phyloP scores from a whole-genome alignment of 176 grass and related monocot genomes.

The Oryza glumipatula region DNA sequence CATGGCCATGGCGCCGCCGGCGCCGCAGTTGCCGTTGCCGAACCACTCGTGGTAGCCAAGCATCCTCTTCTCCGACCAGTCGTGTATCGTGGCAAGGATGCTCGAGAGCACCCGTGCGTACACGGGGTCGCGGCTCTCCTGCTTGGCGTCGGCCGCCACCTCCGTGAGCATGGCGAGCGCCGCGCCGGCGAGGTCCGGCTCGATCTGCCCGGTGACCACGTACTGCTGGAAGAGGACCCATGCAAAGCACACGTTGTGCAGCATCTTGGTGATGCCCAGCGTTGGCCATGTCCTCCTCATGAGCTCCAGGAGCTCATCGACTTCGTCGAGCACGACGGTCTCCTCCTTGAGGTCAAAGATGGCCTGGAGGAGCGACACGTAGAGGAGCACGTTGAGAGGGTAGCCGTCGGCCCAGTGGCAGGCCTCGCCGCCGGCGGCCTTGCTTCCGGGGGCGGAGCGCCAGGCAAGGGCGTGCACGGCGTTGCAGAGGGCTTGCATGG shows the following conservation, averaged over 20 bases:
- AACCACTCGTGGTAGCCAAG: slow-evolving; percentile 84
- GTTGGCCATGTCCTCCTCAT: slow-evolving; percentile 84
- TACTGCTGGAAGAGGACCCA: slow-evolving; percentile 93
- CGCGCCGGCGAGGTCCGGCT: slow-evolving; percentile 67
- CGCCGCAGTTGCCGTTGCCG: slow-evolving; percentile 37
- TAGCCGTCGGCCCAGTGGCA: slow-evolving; percentile 94
- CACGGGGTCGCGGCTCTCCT: slow-evolving; percentile 43
- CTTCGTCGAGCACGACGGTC: slow-evolving; percentile 81
- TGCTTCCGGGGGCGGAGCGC: slow-evolving; percentile 32
- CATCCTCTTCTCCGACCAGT: slow-evolving; percentile 77
- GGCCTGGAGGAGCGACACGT: slow-evolving; percentile 69
- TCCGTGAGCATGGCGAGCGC: slow-evolving; percentile 62
- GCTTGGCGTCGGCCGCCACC: slow-evolving; percentile 67
- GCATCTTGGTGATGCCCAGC: slow-evolving; percentile 60
- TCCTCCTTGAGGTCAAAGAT: slow-evolving; percentile 75
- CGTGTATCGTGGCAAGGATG: slow-evolving; percentile 57
- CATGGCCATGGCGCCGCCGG: slow-evolving; percentile 31
- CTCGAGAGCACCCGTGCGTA: slow-evolving; percentile 61
- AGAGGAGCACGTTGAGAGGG: slow-evolving; percentile 85
- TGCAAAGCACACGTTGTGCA: slow-evolving; percentile 77
- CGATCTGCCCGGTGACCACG: slow-evolving; percentile 64
- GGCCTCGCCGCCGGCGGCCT: slow-evolving; percentile 25
- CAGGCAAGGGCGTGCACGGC: slow-evolving; percentile 65
- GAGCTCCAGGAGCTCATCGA: slow-evolving; percentile 88
- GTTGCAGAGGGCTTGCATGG: slow-evolving; percentile 65